Evolutionary conservation across 805 yeast species (phyloP).

Genomic region (Groenewaldozyma tartarivorans): DNA sequence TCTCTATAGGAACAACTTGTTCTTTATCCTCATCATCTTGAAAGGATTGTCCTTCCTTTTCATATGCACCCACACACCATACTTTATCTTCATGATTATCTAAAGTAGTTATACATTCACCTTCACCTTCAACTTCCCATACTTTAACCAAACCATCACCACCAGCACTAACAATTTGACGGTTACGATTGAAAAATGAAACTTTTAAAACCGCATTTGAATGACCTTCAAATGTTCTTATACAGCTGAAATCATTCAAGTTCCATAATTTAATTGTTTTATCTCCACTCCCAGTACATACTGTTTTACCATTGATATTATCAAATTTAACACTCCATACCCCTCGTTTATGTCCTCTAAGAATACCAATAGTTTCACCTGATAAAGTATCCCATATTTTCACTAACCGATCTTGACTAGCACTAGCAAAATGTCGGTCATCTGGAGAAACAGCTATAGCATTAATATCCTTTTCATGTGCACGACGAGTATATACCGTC

Average conservation of each 20-base stretch:
- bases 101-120: conserved; percentile 73
- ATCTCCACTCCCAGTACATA: conserved; percentile 88
- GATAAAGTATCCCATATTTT: conserved; percentile 78
- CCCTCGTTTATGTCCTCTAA: conserved; percentile 89
- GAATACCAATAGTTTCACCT: conserved; percentile 81
- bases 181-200: conserved; percentile 53
- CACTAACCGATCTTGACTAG: conserved; percentile 86
- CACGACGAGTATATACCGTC: conserved; percentile 85
- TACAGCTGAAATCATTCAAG: conserved; percentile 62
- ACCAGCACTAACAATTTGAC: conserved; percentile 63
- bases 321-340: conserved; percentile 87
- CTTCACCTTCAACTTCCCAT: conserved; percentile 64
- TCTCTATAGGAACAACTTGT: conserved; percentile 40
- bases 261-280: conserved; percentile 88
- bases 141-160: conserved; percentile 92
- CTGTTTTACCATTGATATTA: conserved; percentile 54
- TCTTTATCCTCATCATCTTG: conserved; percentile 31
- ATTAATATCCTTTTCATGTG: conserved; percentile 95
- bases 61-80: conserved; percentile 70
- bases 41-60: conserved; percentile 29
- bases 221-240: conserved; percentile 86
- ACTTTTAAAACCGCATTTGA: conserved; percentile 85
- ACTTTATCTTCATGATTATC: conserved; percentile 90
- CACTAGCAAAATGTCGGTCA: conserved; percentile 81
- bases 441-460: conserved; percentile 85